A percentile compares a stretch with the other conserved stretches of the same genome.
Evolutionary conservation across 2,329 filamentous ascomycete species (phyloP).

Genomic region (Fusarium equiseti): DNA sequence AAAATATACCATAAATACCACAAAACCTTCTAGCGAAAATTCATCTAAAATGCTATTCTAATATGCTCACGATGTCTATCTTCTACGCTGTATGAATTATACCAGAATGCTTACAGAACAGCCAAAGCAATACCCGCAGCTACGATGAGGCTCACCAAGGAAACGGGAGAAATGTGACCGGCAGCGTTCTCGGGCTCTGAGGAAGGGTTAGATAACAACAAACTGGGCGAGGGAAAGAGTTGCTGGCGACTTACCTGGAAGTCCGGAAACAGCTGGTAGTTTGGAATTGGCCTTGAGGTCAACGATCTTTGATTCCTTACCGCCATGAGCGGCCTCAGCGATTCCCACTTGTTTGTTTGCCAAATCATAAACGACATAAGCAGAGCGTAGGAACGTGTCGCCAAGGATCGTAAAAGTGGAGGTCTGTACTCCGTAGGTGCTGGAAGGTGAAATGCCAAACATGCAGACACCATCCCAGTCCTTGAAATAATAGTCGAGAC

Average conservation of each 20-base stretch:
- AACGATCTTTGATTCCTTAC: constrained; percentile 58
- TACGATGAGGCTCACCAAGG: constrained; percentile 34
- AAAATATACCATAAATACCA: background rate
- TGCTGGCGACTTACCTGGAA: constrained; percentile 50
- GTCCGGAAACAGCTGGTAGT: constrained; percentile 60
- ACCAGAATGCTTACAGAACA: constrained; percentile 20
- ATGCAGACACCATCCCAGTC: constrained; percentile 62
- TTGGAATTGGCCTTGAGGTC: constrained; percentile 56
- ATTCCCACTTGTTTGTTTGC: constrained; percentile 63
- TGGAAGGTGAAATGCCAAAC: constrained; percentile 65
- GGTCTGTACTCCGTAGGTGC: constrained; percentile 49
- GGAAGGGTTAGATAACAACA: constrained; percentile 30
- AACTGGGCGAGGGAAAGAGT: background rate
- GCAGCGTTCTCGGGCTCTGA: constrained; percentile 40
- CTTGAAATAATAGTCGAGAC: constrained; percentile 50
- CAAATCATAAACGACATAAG: constrained; percentile 69
- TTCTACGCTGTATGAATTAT: background rate
- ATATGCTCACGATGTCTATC: background rate
- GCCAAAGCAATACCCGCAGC: constrained; percentile 31
- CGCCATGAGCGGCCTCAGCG: constrained; percentile 65
- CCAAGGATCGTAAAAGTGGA: constrained; percentile 62
- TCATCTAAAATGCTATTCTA: background rate
- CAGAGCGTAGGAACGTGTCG: constrained; percentile 68
- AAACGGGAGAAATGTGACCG: constrained; percentile 34
- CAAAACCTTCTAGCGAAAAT: background rate